phyloP scores from a whole-genome alignment of 2,329 filamentous ascomycete species.

The Lojkania enalia region DNA sequence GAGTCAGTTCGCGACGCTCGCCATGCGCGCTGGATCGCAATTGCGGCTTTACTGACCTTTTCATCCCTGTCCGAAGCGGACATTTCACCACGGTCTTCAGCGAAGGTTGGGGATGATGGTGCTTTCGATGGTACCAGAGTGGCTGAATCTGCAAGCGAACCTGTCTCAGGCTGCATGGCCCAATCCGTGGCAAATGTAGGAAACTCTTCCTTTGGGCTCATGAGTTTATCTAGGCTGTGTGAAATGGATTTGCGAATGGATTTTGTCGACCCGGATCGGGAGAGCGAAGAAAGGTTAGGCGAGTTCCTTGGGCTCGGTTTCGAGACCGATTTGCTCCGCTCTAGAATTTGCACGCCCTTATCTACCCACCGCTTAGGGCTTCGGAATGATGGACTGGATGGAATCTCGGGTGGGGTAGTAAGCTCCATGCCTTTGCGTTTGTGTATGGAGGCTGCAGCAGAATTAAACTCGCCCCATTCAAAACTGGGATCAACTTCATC shows the following conservation, averaged over 20 bases:
- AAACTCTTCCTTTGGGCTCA: conserved; percentile 37
- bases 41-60: conserved; percentile 33
- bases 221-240: conserved; percentile 25
- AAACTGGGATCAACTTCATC: conserved; percentile 41
- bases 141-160: conserved; percentile 33
- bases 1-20: conserved; percentile 30
- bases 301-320: conserved; percentile 32
- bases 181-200: conserved; percentile 31
- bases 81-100: conserved; percentile 29
- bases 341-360: conserved; percentile 40
- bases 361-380: conserved; percentile 43
- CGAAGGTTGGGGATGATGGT: conserved; percentile 31
- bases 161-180: conserved; percentile 20
- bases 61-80: conserved; percentile 33
- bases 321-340: conserved; percentile 37
- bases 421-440: conserved; percentile 39
- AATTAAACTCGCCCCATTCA: conserved; percentile 31
- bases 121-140: conserved; percentile 19
- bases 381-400: conserved; percentile 35
- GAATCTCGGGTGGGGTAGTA: conserved; percentile 28
- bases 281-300: conserved; percentile 29
- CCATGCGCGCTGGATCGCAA: conserved; percentile 43
- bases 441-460: conserved; percentile 27
- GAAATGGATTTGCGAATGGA: conserved; percentile 41
- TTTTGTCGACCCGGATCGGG: conserved; percentile 34